phyloP scores from a whole-genome alignment of 2,329 filamentous ascomycete genomes.

The Aspergillus melleus region DNA sequence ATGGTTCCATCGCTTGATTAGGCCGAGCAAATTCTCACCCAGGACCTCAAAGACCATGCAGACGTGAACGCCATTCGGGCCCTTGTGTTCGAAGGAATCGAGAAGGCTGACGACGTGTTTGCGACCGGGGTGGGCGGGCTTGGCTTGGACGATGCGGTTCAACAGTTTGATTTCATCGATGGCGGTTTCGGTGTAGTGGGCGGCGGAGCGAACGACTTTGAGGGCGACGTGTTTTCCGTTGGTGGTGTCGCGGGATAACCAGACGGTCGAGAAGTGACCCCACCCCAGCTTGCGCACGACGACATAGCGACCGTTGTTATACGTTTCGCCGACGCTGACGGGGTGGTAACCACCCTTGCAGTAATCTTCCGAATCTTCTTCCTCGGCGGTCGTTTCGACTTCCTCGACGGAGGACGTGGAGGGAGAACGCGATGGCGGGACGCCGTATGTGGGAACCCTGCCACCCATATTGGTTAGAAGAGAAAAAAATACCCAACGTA shows the following conservation, averaged over 20 bases:
- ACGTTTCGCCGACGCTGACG: conserved; percentile 89
- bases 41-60: conserved; percentile 99
- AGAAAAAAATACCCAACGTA: conserved; percentile 10
- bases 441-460: conserved; percentile 44
- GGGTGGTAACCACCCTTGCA: conserved; percentile 99
- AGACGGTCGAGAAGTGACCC: conserved; percentile 99
- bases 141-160: conserved; percentile 93
- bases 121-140: conserved; percentile 89
- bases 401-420: conserved; percentile 79
- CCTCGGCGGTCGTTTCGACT: conserved; percentile 89
- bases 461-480: conserved; percentile 15
- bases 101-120: conserved; percentile 94
- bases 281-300: conserved; percentile 95
- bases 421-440: conserved; percentile 69
- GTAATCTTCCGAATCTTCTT: conserved; percentile 98
- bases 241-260: conserved; percentile 76
- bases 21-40: conserved; percentile 87
- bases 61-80: conserved; percentile 91
- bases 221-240: conserved; percentile 93
- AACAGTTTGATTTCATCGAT: conserved; percentile 98
- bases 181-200: conserved; percentile 98
- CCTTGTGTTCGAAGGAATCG: conserved; percentile 97
- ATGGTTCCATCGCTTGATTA: conserved; percentile 99
- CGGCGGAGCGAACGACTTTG: conserved; percentile 95
- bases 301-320: conserved; percentile 96